These are phyloP conservation scores for Colletotrichum melonis DNA, from an alignment of 2,329 filamentous ascomycete species.

Conservation along the genomic window DNA sequence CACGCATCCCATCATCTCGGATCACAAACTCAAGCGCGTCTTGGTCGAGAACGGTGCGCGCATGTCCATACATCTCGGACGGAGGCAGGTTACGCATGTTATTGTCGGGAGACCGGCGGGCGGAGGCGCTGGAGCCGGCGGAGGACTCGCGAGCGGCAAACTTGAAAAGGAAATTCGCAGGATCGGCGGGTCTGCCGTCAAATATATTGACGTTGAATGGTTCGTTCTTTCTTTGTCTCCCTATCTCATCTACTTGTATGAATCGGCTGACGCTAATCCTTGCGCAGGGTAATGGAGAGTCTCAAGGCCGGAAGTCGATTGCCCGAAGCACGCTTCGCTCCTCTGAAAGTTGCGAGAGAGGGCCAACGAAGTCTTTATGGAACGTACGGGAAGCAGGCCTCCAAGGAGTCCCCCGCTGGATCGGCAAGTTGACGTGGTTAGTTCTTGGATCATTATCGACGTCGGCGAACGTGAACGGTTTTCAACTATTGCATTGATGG, in stretches of 20 bases:
- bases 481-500: background rate
- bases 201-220: slow-evolving; percentile 87
- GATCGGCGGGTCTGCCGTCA: slow-evolving; percentile 76
- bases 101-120: slow-evolving; percentile 74
- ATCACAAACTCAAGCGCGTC: slow-evolving; percentile 86
- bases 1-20: slow-evolving; percentile 82
- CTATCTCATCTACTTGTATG: background rate
- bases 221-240: slow-evolving; percentile 49
- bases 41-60: slow-evolving; percentile 79
- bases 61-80: slow-evolving; percentile 76
- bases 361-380: slow-evolving; percentile 74
- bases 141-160: slow-evolving; percentile 81
- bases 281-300: slow-evolving; percentile 80
- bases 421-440: background rate
- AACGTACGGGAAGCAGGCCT: slow-evolving; percentile 47
- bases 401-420: background rate
- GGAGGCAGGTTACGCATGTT: slow-evolving; percentile 85
- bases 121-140: slow-evolving; percentile 69
- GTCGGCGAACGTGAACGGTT: background rate
- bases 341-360: slow-evolving; percentile 69
- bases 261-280: background rate
- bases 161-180: slow-evolving; percentile 82
- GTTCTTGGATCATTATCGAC: background rate
- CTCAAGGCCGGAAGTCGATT: slow-evolving; percentile 80
- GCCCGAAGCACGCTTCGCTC: slow-evolving; percentile 78